phyloP scores from a whole-genome alignment of 768 basidiomycete species.

The Termitomyces sp. region DNA sequence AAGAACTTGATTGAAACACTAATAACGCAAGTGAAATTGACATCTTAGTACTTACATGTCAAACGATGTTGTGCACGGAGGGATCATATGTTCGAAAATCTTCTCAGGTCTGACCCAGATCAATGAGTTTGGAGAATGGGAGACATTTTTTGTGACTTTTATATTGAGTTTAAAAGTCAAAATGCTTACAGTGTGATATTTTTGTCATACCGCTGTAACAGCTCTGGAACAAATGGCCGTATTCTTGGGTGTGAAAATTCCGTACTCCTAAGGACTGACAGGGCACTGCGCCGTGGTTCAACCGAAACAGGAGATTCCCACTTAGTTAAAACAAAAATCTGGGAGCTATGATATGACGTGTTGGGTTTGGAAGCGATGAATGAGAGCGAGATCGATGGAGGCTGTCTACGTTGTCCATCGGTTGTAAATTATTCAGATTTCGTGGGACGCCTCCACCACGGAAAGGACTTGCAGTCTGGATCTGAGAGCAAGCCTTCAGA shows the following conservation, averaged over 20 bases:
- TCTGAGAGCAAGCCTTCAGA: background rate
- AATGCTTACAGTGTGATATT: constrained; percentile 19
- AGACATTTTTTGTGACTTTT: background rate
- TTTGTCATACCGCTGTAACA: constrained; percentile 15
- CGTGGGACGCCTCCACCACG: background rate
- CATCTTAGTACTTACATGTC: constrained; percentile 7
- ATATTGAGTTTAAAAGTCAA: background rate
- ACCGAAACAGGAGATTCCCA: constrained; percentile 4
- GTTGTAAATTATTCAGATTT: background rate
- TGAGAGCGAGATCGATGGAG: background rate
- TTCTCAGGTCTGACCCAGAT: constrained; percentile 14
- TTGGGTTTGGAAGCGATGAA: background rate
- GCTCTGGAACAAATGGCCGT: constrained; percentile 19
- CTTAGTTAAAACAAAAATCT: background rate
- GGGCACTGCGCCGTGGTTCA: background rate
- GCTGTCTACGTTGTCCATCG: background rate
- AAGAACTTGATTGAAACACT: background rate
- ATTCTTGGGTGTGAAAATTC: constrained; percentile 11
- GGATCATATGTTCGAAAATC: constrained; percentile 9
- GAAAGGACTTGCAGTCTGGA: background rate
- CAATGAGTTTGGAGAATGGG: background rate
- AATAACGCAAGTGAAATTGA: background rate
- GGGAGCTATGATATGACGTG: background rate
- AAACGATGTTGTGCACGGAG: constrained; percentile 10
- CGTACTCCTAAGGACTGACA: background rate